Evolutionary conservation across 148 eudicot species (phyloP), one percentile per base, ranked within the genome.

Genomic region (Cornus kousa): DNA sequence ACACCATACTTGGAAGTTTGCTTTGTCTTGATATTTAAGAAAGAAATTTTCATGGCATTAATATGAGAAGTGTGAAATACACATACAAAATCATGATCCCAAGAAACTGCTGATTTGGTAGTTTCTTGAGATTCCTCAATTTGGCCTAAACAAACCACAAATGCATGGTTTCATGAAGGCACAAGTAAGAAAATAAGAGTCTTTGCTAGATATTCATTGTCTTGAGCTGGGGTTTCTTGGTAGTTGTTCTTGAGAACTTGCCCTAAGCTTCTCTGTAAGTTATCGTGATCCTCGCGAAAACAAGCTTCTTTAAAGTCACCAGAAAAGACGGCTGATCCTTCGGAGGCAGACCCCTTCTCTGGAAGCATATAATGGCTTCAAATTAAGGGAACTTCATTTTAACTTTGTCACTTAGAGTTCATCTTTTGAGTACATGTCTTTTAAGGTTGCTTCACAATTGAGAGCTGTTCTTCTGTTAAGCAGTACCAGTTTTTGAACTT

Each of bases 261-360:
- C 23, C 73, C 74, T 57, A 59, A 37, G 43, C 80, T 65, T 78
- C 68, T 74, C 75, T 72, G 24, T 80, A 2, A 10, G 60, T 46
- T 64, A 64, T 68, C 67, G 53, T 22, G 19, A 81, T 67, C 50
- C 60, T 43, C 31, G 62, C 71, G 60, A 48, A 28, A 60, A 79
- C 76, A 82, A 72, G 84, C 78, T 65, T 39, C 77, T 80, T 86
- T 80, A 82, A 86, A 93, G 95, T 89, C 96, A 91, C 92, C 98
- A 79, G 83, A 87, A 91, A 91, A 83, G 88, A 79, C 89, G 98
- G 92, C 98, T 90, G 83, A 91, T 91, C 90, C 94, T 86, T 88
- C 88, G 97, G 97, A 75, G 78, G 74, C 70, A 86, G 82, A 82
- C 78, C 87, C 88, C 88, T 83, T 77, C 55, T 67, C 78, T 77